Base-by-base conservation (phyloP, 2,329 filamentous ascomycete genomes). In the Ascochyta clinopodiicola region DNA sequence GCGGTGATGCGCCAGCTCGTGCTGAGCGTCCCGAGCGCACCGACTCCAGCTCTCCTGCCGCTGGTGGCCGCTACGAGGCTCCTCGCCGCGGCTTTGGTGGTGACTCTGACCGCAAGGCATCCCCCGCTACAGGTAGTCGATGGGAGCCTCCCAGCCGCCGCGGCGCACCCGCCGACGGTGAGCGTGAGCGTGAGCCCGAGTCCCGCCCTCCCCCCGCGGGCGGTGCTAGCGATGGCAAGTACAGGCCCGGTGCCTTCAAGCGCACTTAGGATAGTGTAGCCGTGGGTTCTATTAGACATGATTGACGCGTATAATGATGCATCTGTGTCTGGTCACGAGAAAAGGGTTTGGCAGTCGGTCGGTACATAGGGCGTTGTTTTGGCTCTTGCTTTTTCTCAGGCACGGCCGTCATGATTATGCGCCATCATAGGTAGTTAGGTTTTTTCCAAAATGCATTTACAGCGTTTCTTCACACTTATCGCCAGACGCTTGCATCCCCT, bases 231-330 rank as follows among this genome's bases (percentile, higher is more conserved):
- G 73, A 71, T 60, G 75, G 75, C 36, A 77, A 74, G 66, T 78
- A 78, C 56, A 71, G 74, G 61, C 76, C 75, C 24, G 75, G 75
- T 56, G 68, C 67, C 44, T 77, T 77, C 56, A 67, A 55, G 58
- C 66, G 69, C 44, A 39, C 44, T 60, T 59, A 42, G 29, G 51
- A 44, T 49, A 50, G 55, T 38, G 51, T 53, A 40, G 9, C 12
- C n/a, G 35, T 54, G 48, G 36, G 12, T 49, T 56, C 58, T 25
- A 24, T 50, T 57, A 50, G 55, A 57, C 25, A 57, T 54, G 55
- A 53, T 49, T 57, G 53, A 57, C 48, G 53, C 53, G 36, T 57
- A 37, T 56, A 44, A 43, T 43, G 39, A 43, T 17, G 27, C 15
- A 43, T 43, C 39, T 21, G 17, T 29, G 22, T 43, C 39, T 27